Evolutionary conservation across 305 asterid species (phyloP).

Genomic region (Plantago lanceolata): DNA sequence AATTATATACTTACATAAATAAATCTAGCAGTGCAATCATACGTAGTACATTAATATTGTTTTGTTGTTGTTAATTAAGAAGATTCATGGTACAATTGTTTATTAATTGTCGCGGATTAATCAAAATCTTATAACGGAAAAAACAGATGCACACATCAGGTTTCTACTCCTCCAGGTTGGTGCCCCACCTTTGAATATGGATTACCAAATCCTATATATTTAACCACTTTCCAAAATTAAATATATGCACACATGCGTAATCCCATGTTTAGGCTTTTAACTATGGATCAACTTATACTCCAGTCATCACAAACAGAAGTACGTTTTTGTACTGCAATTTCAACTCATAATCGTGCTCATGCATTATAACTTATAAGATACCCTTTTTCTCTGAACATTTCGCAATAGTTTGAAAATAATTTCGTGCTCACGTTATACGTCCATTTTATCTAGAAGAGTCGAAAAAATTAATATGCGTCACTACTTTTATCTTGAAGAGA

Average conservation of each 20-base stretch:
- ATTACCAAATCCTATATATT: conserved; percentile 40
- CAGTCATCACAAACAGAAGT: no score
- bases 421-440: no score
- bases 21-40: not conserved
- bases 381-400: no score
- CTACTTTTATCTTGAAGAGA: no score
- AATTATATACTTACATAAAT: no score
- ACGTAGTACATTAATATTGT: not conserved
- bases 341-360: no score
- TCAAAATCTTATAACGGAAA: not conserved
- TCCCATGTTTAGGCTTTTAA: conserved; percentile 5
- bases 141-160: not conserved
- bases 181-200: conserved; percentile 55
- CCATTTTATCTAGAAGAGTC: no score
- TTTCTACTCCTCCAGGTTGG: conserved; percentile 39
- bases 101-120: conserved; percentile 1
- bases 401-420: no score
- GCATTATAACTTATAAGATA: no score
- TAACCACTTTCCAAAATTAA: conserved; percentile 18
- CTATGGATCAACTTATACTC: not conserved
- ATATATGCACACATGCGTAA: not conserved
- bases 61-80: not conserved
- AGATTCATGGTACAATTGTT: not conserved
- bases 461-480: no score
- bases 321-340: no score